A percentile compares a stretch with the other conserved stretches of the same genome.
phyloP scores from a whole-genome alignment of 768 basidiomycete species.

The Filobasidium floriforme region DNA sequence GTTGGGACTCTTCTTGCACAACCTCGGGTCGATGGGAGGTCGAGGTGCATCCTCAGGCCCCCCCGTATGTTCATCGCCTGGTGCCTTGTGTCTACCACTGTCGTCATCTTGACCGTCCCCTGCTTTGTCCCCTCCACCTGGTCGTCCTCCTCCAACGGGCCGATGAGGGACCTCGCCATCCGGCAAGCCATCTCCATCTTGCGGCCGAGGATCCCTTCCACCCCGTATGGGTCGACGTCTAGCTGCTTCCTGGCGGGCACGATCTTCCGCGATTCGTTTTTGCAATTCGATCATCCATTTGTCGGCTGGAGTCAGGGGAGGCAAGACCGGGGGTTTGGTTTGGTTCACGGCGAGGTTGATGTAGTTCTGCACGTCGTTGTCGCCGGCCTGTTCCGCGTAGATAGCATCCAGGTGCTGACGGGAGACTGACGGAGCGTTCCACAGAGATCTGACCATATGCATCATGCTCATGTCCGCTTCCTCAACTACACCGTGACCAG shows the following conservation, averaged over 20 bases:
- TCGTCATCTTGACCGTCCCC: background rate
- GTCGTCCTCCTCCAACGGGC: constrained; percentile 14
- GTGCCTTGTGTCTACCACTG: background rate
- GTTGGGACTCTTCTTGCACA: constrained; percentile 41
- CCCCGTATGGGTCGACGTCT: constrained; percentile 7
- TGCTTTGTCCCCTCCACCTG: background rate
- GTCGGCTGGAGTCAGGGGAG: constrained; percentile 21
- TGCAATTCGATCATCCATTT: constrained; percentile 22
- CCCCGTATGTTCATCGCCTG: constrained; percentile 10
- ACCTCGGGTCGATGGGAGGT: constrained; percentile 36
- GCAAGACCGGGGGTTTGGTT: background rate
- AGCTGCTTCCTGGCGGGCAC: background rate
- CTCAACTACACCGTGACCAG: background rate
- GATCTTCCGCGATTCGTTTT: constrained; percentile 19
- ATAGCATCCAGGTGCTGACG: background rate
- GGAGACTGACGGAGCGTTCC: background rate
- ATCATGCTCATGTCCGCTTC: constrained; percentile 12
- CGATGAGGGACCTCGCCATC: constrained; percentile 13
- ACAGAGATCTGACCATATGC: constrained; percentile 14
- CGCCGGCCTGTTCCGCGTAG: background rate
- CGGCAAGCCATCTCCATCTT: background rate
- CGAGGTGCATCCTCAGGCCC: constrained; percentile 12
- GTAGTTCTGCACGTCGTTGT: background rate
- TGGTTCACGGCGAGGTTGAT: background rate
- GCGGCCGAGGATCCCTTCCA: background rate